These are phyloP conservation scores for Aureoboletus auriporus DNA, from an alignment of 768 basidiomycete species.

Conservation along the genomic window DNA sequence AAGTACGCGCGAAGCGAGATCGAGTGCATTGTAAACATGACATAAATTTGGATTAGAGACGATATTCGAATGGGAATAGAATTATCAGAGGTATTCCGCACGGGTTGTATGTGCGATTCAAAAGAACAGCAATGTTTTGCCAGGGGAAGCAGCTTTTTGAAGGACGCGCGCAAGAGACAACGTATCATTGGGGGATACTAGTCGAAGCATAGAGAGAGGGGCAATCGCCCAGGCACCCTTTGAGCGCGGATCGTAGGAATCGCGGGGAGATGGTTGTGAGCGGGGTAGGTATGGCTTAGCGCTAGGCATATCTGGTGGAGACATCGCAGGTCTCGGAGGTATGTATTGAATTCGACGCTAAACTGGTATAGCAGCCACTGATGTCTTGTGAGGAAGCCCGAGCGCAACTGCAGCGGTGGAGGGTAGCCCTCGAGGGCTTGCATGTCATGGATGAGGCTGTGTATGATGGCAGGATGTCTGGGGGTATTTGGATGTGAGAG, in stretches of 20 bases:
- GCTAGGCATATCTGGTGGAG: constrained; percentile 80
- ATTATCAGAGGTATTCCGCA: no score
- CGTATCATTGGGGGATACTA: not conserved
- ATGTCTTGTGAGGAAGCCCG: constrained; percentile 66
- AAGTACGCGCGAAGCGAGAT: no score
- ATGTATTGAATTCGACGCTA: constrained; percentile 84
- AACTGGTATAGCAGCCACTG: constrained; percentile 83
- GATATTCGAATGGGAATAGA: no score
- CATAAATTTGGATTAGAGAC: no score
- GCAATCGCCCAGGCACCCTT: constrained; percentile 42
- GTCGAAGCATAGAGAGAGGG: constrained; percentile 11
- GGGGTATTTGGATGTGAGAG: no score
- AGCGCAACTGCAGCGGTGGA: constrained; percentile 63
- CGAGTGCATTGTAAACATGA: constrained; percentile 34
- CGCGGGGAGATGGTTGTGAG: constrained; percentile 35
- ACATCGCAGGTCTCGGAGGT: constrained; percentile 76
- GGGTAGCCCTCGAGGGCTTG: constrained; percentile 71
- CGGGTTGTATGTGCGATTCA: no score
- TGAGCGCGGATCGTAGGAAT: constrained; percentile 40
- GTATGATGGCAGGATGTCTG: not conserved
- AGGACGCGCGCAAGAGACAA: constrained; percentile 32
- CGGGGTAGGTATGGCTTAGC: no score
- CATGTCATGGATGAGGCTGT: constrained; percentile 70
- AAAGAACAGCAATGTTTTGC: no score
- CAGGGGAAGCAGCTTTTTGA: constrained; percentile 5